Percentiles rank a stretch among this genome's conserved stretches.
Conservation (phyloP, 2,329 filamentous ascomycete genomes). For the Magnaporthiopsis incrustans region DNA sequence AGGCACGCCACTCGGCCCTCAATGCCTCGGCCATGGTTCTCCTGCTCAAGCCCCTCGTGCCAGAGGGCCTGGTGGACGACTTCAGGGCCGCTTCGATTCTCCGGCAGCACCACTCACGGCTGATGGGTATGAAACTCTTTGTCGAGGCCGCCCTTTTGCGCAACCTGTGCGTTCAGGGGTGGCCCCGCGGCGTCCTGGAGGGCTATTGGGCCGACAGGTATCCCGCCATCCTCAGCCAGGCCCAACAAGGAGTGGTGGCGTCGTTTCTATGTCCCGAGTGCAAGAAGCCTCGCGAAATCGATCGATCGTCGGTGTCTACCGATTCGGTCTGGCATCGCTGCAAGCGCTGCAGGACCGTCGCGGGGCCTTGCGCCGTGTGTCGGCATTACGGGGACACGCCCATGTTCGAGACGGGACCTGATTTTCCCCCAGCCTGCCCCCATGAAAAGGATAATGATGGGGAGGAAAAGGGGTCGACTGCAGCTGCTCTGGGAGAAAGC, state of each 20-base stretch:
- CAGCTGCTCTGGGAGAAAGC: background rate
- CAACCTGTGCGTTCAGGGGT: conserved; percentile 51
- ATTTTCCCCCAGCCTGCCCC: background rate
- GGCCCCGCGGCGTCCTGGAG: conserved; percentile 39
- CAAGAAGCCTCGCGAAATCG: conserved; percentile 46
- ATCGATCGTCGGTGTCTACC: conserved; percentile 31
- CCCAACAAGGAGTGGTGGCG: conserved; percentile 46
- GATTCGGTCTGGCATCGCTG: conserved; percentile 47
- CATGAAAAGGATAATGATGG: background rate
- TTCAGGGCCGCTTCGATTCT: conserved; percentile 49
- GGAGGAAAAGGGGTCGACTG: conserved; percentile 2
- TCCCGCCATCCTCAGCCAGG: conserved; percentile 41
- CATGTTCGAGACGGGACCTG: conserved; percentile 12
- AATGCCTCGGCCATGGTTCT: conserved; percentile 55
- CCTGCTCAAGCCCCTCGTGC: conserved; percentile 49
- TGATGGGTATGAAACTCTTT: conserved; percentile 52
- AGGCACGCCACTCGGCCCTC: conserved; percentile 46
- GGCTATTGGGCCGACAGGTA: conserved; percentile 46
- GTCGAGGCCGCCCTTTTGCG: conserved; percentile 52
- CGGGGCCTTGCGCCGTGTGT: conserved; percentile 53
- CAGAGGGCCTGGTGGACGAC: conserved; percentile 44
- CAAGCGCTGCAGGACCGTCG: conserved; percentile 42
- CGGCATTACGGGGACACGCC: conserved; percentile 41
- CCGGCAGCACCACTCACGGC: conserved; percentile 50
- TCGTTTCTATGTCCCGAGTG: conserved; percentile 48